A percentile compares a stretch with the other conserved stretches of the same genome.
phyloP scores from a whole-genome alignment of 352 stramenopile genomes.

The Thraustochytrium sp. region DNA sequence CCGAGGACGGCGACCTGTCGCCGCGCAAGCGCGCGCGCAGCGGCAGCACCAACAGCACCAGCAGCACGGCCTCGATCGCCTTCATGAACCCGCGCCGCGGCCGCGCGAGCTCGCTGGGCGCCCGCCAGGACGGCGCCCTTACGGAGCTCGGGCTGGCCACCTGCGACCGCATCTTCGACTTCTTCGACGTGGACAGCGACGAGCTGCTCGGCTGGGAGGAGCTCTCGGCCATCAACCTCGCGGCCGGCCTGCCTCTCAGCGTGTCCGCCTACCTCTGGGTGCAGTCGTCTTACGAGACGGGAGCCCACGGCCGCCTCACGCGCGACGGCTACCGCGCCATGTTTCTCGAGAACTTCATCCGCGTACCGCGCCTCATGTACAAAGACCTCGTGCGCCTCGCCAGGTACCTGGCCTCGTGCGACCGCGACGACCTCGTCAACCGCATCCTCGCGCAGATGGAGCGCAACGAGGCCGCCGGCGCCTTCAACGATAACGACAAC shows the following conservation, averaged over 20 bases:
- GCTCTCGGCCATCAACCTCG: constrained; percentile 37
- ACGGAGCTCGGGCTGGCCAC: background rate
- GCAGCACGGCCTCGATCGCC: background rate
- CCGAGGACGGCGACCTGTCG: background rate
- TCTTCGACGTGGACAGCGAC: constrained; percentile 29
- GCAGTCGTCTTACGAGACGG: constrained; percentile 3
- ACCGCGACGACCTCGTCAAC: background rate
- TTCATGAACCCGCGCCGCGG: background rate
- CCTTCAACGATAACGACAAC: too few species aligned
- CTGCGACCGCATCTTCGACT: constrained; percentile 37
- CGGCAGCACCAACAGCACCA: background rate
- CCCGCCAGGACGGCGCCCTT: background rate
- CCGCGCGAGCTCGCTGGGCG: background rate
- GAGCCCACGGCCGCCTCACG: background rate
- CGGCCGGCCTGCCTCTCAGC: constrained; percentile 23
- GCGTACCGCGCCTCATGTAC: constrained; percentile 42
- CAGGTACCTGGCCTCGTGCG: background rate
- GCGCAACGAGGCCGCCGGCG: too few species aligned
- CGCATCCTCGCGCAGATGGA: background rate
- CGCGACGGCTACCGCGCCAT: background rate
- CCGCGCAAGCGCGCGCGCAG: background rate
- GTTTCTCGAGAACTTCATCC: constrained; percentile 39
- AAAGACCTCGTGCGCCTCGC: constrained; percentile 24
- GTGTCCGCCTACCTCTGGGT: constrained; percentile 26
- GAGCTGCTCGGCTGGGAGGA: constrained; percentile 28